Base-by-base conservation (phyloP, 768 basidiomycete species). In the Thelephora ganbajun region DNA sequence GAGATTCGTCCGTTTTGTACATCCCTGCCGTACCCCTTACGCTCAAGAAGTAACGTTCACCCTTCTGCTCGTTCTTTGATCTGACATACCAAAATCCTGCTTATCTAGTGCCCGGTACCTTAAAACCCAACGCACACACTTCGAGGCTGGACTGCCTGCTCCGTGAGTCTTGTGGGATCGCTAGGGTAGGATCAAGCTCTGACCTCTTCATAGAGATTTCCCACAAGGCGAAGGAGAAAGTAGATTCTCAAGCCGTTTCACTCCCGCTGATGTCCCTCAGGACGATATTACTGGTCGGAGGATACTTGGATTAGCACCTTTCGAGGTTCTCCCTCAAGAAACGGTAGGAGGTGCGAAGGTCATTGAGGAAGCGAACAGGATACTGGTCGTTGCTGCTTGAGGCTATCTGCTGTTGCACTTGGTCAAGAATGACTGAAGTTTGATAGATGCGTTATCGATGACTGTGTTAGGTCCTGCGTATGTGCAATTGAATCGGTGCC, bases 1-100 rank as follows among this genome's bases (percentile, higher is more conserved):
- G 54, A 41, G 77, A 79, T 52, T 80, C 79, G 26, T 73, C 76
- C 48, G 84, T 85, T 43, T 77, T 87, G 71, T 88, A 88, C 52
- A 86, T 87, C 45, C 77, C 79, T 2, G 76, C 84, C 3, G 76
- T 79, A 2, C 83, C 83, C 0, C 63, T 74, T 35, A 85, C 81
- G 2, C 70, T 73, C 3, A 63, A 68, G 50, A 84, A 58, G 56
- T 60, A 19, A 43, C 20, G n/a, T n/a, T n/a, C n/a, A n/a, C n/a
- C 16, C 44, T 45, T 22, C 19, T 16, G 7, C 12, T 34, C 13
- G 7, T 7, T 13, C 20, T 19, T 33, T 43, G 22, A 12, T 1
- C 23, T 20, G 9, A 34, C 18, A 13, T 11, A 20, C 22, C 16
- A 19, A n/a, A 13, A 30, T 4, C 23, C 36, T 51, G 23, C 4